Percentiles rank a stretch among this genome's conserved stretches.
phyloP scores from a whole-genome alignment of 2,329 filamentous ascomycete species.

The Aspergillus caelatus region DNA sequence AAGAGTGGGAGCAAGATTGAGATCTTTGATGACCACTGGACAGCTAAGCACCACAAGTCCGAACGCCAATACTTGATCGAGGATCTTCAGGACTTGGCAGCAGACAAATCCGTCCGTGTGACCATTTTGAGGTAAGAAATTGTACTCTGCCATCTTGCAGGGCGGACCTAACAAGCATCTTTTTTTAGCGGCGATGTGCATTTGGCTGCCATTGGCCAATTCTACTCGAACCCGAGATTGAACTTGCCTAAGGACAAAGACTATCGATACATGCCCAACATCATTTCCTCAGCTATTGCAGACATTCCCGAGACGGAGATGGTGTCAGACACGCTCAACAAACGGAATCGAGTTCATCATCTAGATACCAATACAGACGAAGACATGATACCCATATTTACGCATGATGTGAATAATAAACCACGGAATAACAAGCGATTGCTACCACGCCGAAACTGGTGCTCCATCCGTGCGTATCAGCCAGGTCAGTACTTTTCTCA shows the following conservation, averaged over 20 bases:
- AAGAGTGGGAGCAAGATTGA: constrained; percentile 90
- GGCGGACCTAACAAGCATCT: not conserved
- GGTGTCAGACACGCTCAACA: constrained; percentile 89
- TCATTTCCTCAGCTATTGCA: constrained; percentile 91
- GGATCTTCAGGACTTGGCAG: constrained; percentile 89
- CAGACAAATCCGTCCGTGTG: constrained; percentile 86
- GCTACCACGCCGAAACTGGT: constrained; percentile 92
- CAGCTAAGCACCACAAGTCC: constrained; percentile 87
- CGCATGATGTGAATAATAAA: constrained; percentile 84
- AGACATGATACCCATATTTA: constrained; percentile 93
- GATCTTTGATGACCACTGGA: constrained; percentile 96
- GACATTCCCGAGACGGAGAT: constrained; percentile 87
- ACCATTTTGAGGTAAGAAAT: constrained; percentile 73
- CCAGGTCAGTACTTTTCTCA: constrained; percentile 59
- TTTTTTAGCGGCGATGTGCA: constrained; percentile 80
- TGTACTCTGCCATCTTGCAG: not conserved
- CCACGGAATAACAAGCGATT: constrained; percentile 87
- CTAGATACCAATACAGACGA: constrained; percentile 78
- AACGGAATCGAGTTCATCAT: constrained; percentile 76
- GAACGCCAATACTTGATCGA: constrained; percentile 86
- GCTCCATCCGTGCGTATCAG: constrained; percentile 81
- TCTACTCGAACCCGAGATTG: constrained; percentile 88
- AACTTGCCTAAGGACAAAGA: constrained; percentile 84
- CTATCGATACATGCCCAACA: constrained; percentile 94
- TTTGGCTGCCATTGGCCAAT: constrained; percentile 87